Evolutionary conservation across 345 rosid species (phyloP), one percentile per base, ranked within the genome.

Genomic region (Anastatica hierochuntica): DNA sequence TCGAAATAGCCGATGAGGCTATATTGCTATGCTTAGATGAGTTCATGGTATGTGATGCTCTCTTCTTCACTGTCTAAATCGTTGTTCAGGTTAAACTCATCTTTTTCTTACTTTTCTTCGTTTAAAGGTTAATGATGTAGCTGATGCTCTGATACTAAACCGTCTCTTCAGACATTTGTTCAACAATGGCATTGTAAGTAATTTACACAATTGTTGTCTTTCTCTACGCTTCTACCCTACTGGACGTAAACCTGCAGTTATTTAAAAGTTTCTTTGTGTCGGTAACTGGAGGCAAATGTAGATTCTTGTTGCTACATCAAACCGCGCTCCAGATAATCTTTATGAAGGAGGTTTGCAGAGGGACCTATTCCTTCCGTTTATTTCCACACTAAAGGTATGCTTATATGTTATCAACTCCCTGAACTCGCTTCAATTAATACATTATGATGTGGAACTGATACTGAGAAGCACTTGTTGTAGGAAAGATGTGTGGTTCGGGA

Each of bases 301-400:
- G 98, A 74, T 92, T 69, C 90, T 92, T 53, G 90, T 88, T 56
- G 60, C 95, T 26, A 92, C 96, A 37, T 92, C 98, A 58, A 92
- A 92, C 71, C 98, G 98, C 44, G 90, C 94, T 72, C 95, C 98
- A 11, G 86, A 92, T 72, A 83, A 81, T 64, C 90, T 92, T 4
- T 88, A 92, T 27, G 96, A 92, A 72, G 66, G 94, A 66, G 95
- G 98, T 68, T 64, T 92, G 62, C 96, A 88, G 64, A 88, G 98
- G 72, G 96, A 88, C 74, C 90, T 92, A 35, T 88, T 92, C 60
- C 70, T 92, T 55, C 96, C 98, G 16, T 92, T 92, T 71, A 88
- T 88, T 56, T 58, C 77, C 34, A 74, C 86, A 50, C 68, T 92
- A 60, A 88, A 83, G 95, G 96, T 90, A 65, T 33, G 30, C 27